phyloP scores from a whole-genome alignment of 371 early-diverging fungal genomes.

The Ordospora colligata region DNA sequence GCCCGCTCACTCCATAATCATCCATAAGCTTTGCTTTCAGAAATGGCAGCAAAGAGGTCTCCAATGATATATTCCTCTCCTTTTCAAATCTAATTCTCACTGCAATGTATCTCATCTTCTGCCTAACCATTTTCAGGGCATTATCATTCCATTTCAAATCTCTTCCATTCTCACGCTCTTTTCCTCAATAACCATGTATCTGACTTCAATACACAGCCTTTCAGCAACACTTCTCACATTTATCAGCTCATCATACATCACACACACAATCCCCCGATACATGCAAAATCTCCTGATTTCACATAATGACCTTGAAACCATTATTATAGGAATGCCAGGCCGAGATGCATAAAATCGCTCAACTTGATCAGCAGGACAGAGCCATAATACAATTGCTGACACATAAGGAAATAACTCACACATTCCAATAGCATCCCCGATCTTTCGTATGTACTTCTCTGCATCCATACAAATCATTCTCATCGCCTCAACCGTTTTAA shows the following conservation, averaged over 20 bases:
- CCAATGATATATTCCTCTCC: background rate
- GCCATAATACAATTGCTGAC: background rate
- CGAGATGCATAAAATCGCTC: background rate
- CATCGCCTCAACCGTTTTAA: constrained; percentile 59
- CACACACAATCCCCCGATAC: background rate
- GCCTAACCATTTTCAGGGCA: background rate
- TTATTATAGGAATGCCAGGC: background rate
- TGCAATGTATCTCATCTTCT: background rate
- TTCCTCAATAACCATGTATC: background rate
- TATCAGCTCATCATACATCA: background rate
- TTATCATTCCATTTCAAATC: background rate
- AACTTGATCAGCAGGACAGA: background rate
- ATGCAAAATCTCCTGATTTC: background rate
- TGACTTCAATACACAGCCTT: background rate
- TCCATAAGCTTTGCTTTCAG: background rate
- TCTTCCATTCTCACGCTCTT: background rate
- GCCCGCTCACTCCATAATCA: background rate
- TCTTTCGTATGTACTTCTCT: background rate
- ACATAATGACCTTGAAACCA: background rate
- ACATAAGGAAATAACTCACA: background rate
- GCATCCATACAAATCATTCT: constrained; percentile 36
- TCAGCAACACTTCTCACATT: background rate
- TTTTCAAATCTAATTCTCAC: background rate
- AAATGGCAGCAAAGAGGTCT: background rate
- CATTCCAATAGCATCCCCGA: background rate